These are phyloP conservation scores for Puccinia polysora DNA, from an alignment of 1,284 basidiomycete species.

Conservation along the genomic window DNA sequence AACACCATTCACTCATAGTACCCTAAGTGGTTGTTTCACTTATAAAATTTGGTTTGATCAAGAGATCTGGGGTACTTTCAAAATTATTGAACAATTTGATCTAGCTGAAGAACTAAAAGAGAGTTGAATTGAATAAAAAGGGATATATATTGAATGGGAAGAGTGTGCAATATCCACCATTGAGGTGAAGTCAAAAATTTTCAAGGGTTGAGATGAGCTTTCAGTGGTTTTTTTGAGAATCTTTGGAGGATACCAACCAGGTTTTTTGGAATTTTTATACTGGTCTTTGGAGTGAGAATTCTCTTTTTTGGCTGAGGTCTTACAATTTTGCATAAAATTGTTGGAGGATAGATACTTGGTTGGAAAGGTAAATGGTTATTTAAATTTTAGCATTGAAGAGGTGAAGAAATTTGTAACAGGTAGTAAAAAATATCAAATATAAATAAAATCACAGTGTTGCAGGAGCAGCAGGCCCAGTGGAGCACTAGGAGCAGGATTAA, in stretches of 20 bases:
- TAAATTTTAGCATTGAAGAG: background rate
- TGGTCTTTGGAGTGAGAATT: slow-evolving; percentile 1
- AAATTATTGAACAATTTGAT: background rate
- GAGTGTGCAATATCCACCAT: too few relatives aligned
- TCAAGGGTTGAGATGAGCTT: background rate
- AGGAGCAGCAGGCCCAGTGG: too few relatives aligned
- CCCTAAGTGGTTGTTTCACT: slow-evolving; percentile 15
- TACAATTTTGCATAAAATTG: slow-evolving; percentile 2
- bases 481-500: too few relatives aligned
- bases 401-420: background rate
- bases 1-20: slow-evolving; percentile 21
- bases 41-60: background rate
- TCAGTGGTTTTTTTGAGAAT: background rate
- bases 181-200: background rate
- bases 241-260: background rate
- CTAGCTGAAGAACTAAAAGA: background rate
- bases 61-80: background rate
- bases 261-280: background rate
- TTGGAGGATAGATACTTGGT: slow-evolving; percentile 7
- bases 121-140: background rate
- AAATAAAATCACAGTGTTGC: too few relatives aligned
- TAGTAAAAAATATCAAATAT: too few relatives aligned
- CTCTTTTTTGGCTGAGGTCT: slow-evolving; percentile 6
- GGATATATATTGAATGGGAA: background rate
- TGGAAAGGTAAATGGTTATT: slow-evolving; percentile 2